Base-by-base conservation (phyloP, 345 rosid genomes). In the Gossypium australe region DNA sequence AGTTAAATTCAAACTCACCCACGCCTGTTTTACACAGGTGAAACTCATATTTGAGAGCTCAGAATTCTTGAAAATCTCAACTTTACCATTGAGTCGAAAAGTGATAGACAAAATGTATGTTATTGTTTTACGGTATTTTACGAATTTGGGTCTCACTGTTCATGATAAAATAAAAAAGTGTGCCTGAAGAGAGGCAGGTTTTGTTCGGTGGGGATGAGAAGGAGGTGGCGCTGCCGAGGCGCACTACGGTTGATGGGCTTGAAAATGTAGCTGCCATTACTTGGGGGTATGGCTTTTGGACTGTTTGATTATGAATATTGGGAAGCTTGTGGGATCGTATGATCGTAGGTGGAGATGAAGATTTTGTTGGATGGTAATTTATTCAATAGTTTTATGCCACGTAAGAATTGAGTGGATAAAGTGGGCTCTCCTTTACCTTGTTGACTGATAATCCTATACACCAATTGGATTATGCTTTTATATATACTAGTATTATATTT, bases 221-320 rank as follows among this genome's bases (percentile, higher is more conserved):
- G 1, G 86, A 72, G 76, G 87, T 65, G 76, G 87, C 59, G 74
- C 0, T 18, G 58, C 84, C 80, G 81, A 94, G 87, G 79, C 97
- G 94, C 22, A 84, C 66, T 34, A 92, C 86, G 74, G 92, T 76
- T 12, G 94, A 82, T 13, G 96, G 83, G 59, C 87, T 73, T 48
- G 90, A 83, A 78, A 86, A 76, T 75, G 89, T 62, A 63, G 97
- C 84, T 63, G 94, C 96, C 93, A 90, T 88, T 27, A 76, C 68
- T n/a, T 53, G 57, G 3, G 17, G 34, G 34, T 12, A 57, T 18
- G 45, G 14, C 34, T 29, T 29, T 25, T 78, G 16, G 9, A 16
- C 20, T 9, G 62, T 45, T 64, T 29, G 34, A 29, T 29, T 3
- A 29, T 29, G 34, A 29, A 29, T 29, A 29, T 29, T 3, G 25